Base-by-base conservation (phyloP, 495 filamentous ascomycete species). In the Physcia stellaris region DNA sequence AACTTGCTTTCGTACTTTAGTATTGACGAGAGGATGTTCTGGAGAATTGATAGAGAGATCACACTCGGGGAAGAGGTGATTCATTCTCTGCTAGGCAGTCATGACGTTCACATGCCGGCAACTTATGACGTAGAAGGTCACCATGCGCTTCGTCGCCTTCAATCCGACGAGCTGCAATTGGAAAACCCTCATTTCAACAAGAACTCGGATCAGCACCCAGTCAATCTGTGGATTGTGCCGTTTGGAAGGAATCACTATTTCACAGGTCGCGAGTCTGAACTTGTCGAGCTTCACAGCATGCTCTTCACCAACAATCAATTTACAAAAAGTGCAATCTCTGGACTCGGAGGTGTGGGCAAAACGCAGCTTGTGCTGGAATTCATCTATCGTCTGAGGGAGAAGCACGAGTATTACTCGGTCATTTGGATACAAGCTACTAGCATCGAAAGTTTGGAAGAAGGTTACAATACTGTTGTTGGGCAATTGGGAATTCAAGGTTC, bases 391-490 rank as follows among this genome's bases (percentile, higher is more conserved):
- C 37, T 51, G 4, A 57, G 48, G 43, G 57, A 62, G 7, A 32
- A 46, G 13, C 34, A 58, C 4, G 46, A 56, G 1, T 54, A 62
- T 1, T 68, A 54, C 33, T 64, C 67, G 1, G 42, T 73, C 18
- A 60, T 73, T 35, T 76, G 69, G 71, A 44, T 74, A 11, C 52
- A 58, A 1, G 61, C 59, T 0, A 40, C 57, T 1, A 64, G 52
- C 27, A 9, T 35, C 0, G 62, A 59, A 26, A 61, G 39, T 12
- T 54, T 75, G 22, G 50, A 71, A 7, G 60, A 69, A 44, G 53
- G 61, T 0, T 75, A 64, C 46, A n/a, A 30, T 4, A 50, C 53
- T 0, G 63, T 74, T 29, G 64, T 57, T 0, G 24, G 4, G 36
- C 5, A 15, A 4, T 40, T 43, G n/a, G 32, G 32, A 4, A 24